Evolutionary conservation across 2,329 filamentous ascomycete genomes (phyloP), one percentile per base, ranked within the genome.

Genomic region (Exophiala mesophila): DNA sequence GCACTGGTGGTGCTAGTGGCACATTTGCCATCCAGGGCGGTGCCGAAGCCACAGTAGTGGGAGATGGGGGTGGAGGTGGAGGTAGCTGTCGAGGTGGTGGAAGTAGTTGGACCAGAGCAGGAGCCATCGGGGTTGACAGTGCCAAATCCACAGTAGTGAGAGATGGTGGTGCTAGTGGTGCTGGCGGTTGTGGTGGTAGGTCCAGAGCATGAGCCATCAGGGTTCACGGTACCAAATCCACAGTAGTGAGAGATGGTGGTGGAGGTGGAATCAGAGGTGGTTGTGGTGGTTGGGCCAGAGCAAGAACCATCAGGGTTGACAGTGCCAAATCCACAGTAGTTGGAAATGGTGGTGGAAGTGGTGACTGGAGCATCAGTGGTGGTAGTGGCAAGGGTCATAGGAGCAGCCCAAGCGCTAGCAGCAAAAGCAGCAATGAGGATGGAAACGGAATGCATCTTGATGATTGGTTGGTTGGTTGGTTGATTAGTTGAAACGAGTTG

Each of bases 61-160:
- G 36, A 29, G 5, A 35, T 20, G n/a, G 43, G 24, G 17, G 43
- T 46, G 23, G 36, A 32, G 19, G 41, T 38, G 16, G 41, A 35
- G 39, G 29, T 20, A 31, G 33, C 23, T 16, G 39, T 21, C 9
- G 45, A 36, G 8, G 15, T 23, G 41, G 29, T 33, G 26, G 39
- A 33, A 15, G 26, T 33, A 12, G 41, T 44, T 29, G 40, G 33
- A 15, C 12, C 15, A 19, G 34, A 17, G 29, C 45, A 48, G 7
- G 45, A 48, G n/a, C 45, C 45, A 40, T 48, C 41, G 10, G 41
- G 36, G 29, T 39, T 40, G 23, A 41, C 23, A 26, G 29, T 45
- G 23, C 46, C 46, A 23, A 23, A 49, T 7, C 46, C 46, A 18
- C 42, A 49, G 12, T 49, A 49, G 36, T 45, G 24, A 5, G 35